Evolutionary conservation across 2,329 filamentous ascomycete species (phyloP).

Genomic region (Claviceps spartinae): DNA sequence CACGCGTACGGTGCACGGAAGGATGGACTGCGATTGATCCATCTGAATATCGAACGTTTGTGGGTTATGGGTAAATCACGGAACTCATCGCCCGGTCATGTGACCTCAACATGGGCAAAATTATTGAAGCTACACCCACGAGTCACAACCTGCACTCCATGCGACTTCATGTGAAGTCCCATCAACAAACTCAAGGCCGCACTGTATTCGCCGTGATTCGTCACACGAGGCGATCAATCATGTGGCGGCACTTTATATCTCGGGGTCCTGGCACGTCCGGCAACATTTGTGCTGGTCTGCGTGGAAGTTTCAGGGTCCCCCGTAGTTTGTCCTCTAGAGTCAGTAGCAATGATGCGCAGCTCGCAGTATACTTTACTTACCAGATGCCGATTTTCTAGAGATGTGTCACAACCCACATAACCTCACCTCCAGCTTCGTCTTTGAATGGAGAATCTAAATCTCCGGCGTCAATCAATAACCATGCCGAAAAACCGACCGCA

Average conservation of each 20-base stretch:
- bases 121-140: background rate
- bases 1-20: background rate
- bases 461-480: background rate
- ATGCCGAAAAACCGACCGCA: background rate
- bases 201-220: constrained; percentile 16
- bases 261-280: background rate
- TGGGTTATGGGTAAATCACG: background rate
- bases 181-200: background rate
- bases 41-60: background rate
- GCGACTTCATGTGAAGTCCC: background rate
- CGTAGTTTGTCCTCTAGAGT: background rate
- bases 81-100: background rate
- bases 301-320: background rate
- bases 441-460: background rate
- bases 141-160: no score
- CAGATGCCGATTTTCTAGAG: constrained; percentile 3
- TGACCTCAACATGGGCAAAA: background rate
- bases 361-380: constrained; percentile 1
- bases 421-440: background rate
- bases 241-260: constrained; percentile 21
- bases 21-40: background rate
- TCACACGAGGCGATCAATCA: constrained; percentile 15
- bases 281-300: background rate
- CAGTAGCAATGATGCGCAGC: constrained; percentile 3
- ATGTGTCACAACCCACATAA: constrained; percentile 7